Conservation (phyloP, 306 rosid species). For the Glycine latifolia region DNA sequence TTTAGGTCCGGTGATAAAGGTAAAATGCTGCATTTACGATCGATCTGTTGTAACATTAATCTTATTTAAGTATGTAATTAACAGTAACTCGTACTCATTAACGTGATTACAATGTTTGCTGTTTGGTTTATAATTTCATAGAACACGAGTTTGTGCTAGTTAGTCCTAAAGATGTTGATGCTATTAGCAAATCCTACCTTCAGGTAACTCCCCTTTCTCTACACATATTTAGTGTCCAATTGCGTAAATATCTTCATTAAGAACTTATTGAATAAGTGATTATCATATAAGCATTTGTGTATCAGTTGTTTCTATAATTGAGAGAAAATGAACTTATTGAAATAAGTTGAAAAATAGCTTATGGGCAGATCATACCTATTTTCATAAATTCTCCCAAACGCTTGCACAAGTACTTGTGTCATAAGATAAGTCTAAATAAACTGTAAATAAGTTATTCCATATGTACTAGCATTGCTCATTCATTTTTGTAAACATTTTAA, state of each 20-base stretch:
- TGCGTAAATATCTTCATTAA: background rate
- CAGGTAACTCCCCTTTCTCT: conserved; percentile 58
- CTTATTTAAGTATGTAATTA: background rate
- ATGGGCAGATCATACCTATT: no score
- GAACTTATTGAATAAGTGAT: no score
- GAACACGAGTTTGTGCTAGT: conserved; percentile 65
- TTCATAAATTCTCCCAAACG: no score
- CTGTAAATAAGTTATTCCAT: background rate
- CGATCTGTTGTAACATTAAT: no score
- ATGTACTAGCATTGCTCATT: background rate
- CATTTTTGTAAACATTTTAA: no score
- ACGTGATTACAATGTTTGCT: conserved; percentile 12
- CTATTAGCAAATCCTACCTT: conserved; percentile 58
- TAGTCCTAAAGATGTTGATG: conserved; percentile 74
- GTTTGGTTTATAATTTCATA: conserved; percentile 17
- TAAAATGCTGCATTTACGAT: background rate
- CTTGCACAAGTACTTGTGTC: background rate
- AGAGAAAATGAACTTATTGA: no score
- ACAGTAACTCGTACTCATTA: background rate
- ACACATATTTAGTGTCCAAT: background rate
- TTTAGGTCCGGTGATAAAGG: conserved; percentile 45
- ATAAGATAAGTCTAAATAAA: background rate
- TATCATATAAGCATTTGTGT: background rate
- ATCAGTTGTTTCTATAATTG: background rate
- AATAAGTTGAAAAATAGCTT: no score